Evolutionary conservation across 768 basidiomycete genomes (phyloP).

Genomic region (Porpolomopsis calyptriformis): DNA sequence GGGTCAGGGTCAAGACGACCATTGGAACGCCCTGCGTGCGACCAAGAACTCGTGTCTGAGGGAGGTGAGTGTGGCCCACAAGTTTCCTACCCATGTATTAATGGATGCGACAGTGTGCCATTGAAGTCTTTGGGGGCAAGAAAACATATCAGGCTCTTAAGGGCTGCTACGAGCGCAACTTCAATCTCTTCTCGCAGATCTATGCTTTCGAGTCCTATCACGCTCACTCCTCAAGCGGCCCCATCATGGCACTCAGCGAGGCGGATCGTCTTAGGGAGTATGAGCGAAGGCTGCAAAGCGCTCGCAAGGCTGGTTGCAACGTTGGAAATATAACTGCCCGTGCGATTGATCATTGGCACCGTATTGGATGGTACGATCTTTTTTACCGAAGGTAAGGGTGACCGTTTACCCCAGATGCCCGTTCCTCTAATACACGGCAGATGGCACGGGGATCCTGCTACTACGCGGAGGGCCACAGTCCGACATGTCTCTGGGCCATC

Average conservation of each 20-base stretch:
- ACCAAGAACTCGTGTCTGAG: constrained; percentile 78
- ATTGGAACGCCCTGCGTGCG: constrained; percentile 67
- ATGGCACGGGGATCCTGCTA: constrained; percentile 59
- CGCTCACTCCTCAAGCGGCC: constrained; percentile 24
- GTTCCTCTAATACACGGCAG: constrained; percentile 20
- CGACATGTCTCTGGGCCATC: constrained; percentile 24
- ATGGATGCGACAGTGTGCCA: constrained; percentile 43
- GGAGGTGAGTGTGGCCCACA: constrained; percentile 31
- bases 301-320: constrained; percentile 55
- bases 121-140: constrained; percentile 60
- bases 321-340: constrained; percentile 65
- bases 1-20: constrained; percentile 58
- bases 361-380: constrained; percentile 63
- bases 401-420: neutral
- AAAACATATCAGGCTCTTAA: constrained; percentile 80
- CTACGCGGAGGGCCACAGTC: constrained; percentile 36
- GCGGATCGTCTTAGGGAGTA: constrained; percentile 61
- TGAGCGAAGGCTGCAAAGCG: constrained; percentile 57
- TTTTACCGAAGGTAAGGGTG: constrained; percentile 52
- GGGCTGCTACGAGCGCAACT: constrained; percentile 78
- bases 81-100: constrained; percentile 3
- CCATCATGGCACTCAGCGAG: constrained; percentile 37
- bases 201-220: constrained; percentile 57
- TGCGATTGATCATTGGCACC: constrained; percentile 72
- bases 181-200: constrained; percentile 77